phyloP scores from a whole-genome alignment of 148 eudicot species.

The Vaccinium vitisidaea region DNA sequence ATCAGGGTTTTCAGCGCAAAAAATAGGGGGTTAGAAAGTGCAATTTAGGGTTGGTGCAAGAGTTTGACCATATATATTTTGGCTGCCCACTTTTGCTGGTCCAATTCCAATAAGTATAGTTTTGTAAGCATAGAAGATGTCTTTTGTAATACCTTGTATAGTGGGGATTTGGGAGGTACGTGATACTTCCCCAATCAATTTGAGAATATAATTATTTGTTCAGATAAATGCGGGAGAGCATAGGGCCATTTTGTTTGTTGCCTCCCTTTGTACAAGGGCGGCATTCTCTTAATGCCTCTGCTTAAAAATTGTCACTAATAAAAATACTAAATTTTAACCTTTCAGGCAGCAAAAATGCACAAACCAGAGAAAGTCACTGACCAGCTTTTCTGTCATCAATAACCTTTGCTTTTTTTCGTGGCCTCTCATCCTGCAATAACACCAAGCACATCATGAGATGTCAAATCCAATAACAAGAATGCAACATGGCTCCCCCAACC shows the following conservation, averaged over 20 bases:
- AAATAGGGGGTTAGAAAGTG: too few species aligned
- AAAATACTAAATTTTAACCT: not conserved
- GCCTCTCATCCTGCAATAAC: conserved; percentile 34
- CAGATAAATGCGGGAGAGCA: not conserved
- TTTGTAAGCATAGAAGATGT: too few species aligned
- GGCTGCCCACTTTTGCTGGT: too few species aligned
- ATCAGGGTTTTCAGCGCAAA: too few species aligned
- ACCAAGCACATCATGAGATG: conserved; percentile 15
- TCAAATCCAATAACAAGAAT: not conserved
- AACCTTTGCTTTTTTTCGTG: conserved; percentile 22
- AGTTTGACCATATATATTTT: too few species aligned
- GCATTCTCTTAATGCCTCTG: not conserved
- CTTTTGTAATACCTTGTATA: too few species aligned
- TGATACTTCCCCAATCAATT: not conserved
- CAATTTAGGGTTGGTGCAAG: too few species aligned
- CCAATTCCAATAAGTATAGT: too few species aligned
- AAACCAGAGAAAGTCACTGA: conserved; percentile 14
- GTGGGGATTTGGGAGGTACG: not conserved
- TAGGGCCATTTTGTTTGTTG: not conserved
- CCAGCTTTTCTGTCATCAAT: conserved; percentile 32
- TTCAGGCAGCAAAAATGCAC: conserved; percentile 5
- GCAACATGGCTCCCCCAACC: conserved; percentile 1
- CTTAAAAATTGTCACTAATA: not conserved
- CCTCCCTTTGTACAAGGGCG: not conserved
- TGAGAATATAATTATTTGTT: not conserved